Evolutionary conservation across 352 stramenopile species (phyloP), one percentile per base, ranked within the genome.

Genomic region (Phytophthora ramorum): DNA sequence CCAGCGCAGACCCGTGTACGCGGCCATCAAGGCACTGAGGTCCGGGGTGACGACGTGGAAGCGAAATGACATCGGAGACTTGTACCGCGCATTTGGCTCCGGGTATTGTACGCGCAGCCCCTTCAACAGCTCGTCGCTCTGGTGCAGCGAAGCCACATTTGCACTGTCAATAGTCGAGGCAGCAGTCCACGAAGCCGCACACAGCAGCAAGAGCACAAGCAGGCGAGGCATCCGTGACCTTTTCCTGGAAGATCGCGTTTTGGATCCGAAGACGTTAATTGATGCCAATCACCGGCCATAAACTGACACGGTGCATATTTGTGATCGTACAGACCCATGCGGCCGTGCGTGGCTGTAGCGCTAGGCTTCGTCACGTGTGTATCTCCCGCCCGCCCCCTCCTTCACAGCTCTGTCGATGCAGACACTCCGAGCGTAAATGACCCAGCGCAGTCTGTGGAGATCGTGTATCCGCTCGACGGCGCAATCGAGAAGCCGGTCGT

Each of bases 31-130:
- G n/a, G 37, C 16, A 7, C 35, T 53, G 37, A 68, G 49, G 24
- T 74, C 59, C 2, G 44, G 24, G 2, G 58, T 46, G 4, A 54
- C 0, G 17, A 74, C 3, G 34, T 64, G 44, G 46, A 71, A 60
- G 16, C 62, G 69, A 43, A 77, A 77, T 24, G 16, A 24, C 19
- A 71, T 13, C 7, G 69, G 69, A 20, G 69, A 77, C 49, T 63
- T 74, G 58, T 74, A 63, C 48, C 49, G 53, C 35, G 37, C 50
- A 5, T 59, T 58, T 5, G 45, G 45, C 17, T 63, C 22, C 7
- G 64, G 64, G 20, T 69, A 69, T n/a, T 60, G 26, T 41, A 76
- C 7, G 3, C 22, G 43, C 9, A 76, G 16, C 6, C 22, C 54
- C 38, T 63, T 19, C 17, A 77, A 35, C 19, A 65, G 13, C 16